These are phyloP conservation scores for Escovopsis sp. DNA, from an alignment of 2,329 filamentous ascomycete species.

Conservation along the genomic window DNA sequence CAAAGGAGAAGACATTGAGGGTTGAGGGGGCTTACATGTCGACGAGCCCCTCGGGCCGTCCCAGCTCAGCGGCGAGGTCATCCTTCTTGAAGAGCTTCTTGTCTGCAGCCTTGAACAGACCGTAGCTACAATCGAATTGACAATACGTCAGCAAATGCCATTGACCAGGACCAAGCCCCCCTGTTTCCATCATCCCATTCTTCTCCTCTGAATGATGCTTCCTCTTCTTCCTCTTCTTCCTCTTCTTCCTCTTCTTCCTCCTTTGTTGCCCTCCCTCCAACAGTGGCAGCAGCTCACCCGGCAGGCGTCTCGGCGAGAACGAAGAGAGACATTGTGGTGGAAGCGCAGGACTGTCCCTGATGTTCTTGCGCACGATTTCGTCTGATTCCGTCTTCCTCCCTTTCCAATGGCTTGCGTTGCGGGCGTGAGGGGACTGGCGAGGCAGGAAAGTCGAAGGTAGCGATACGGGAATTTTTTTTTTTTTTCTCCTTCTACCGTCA, in stretches of 20 bases:
- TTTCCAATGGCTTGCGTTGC: constrained; percentile 21
- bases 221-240: too few relatives aligned
- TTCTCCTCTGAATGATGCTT: too few relatives aligned
- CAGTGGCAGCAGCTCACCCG: constrained; percentile 32
- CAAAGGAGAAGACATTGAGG: too few relatives aligned
- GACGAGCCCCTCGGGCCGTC: constrained; percentile 70
- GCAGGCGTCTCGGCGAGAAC: constrained; percentile 89
- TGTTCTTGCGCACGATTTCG: constrained; percentile 16
- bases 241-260: too few relatives aligned
- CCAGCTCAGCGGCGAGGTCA: constrained; percentile 58
- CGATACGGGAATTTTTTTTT: constrained; percentile 19
- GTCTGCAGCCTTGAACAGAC: constrained; percentile 94
- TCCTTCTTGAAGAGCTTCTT: constrained; percentile 93
- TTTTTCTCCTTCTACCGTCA: constrained; percentile 22
- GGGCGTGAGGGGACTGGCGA: constrained; percentile 19
- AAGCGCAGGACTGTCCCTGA: constrained; percentile 13
- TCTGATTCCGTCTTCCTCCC: constrained; percentile 20
- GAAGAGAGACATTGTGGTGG: constrained; percentile 64
- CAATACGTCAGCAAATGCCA: neutral
- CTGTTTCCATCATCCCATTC: too few relatives aligned
- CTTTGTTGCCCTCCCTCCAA: neutral
- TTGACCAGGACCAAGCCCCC: too few relatives aligned
- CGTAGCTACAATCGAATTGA: constrained; percentile 51
- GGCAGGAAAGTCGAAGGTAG: constrained; percentile 15
- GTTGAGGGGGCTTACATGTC: constrained; percentile 50